phyloP scores from a whole-genome alignment of 2,329 filamentous ascomycete species.

The Didymella sp. region DNA sequence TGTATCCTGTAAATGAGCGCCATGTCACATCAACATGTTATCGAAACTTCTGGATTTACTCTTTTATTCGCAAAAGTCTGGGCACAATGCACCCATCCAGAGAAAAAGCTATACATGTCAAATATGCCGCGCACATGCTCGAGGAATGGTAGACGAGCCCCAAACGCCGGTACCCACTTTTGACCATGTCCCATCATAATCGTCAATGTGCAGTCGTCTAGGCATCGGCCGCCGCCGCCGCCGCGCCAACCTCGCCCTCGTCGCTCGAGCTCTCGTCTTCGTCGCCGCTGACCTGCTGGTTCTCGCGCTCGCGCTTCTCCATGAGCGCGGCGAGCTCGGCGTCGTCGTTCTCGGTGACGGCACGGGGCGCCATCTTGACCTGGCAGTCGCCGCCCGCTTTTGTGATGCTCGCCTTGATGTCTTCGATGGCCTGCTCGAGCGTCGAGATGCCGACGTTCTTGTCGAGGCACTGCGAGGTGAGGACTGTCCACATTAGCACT shows the following conservation, averaged over 20 bases:
- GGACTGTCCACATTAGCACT: conserved; percentile 60
- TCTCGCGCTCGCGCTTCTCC: conserved; percentile 98
- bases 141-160: conserved; percentile 27
- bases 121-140: conserved; percentile 29
- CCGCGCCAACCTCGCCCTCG: conserved; percentile 70
- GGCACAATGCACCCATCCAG: conserved; percentile 14
- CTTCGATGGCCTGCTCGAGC: conserved; percentile 87
- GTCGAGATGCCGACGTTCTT: conserved; percentile 84
- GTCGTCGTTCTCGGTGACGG: conserved; percentile 97
- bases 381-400: conserved; percentile 78
- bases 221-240: conserved; percentile 45
- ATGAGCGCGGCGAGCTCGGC: conserved; percentile 96
- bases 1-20: too few relatives aligned
- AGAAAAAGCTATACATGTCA: conserved; percentile 29
- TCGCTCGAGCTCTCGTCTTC: conserved; percentile 96
- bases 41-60: not conserved
- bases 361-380: conserved; percentile 99
- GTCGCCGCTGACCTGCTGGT: conserved; percentile 96
- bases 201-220: conserved; percentile 30
- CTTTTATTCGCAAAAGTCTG: conserved; percentile 14
- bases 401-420: conserved; percentile 82
- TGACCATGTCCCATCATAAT: conserved; percentile 29
- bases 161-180: conserved; percentile 43
- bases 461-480: conserved; percentile 94
- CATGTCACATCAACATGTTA: too few relatives aligned